Conservation (phyloP, 495 filamentous ascomycete genomes). For the Penicillium samsonianum region DNA sequence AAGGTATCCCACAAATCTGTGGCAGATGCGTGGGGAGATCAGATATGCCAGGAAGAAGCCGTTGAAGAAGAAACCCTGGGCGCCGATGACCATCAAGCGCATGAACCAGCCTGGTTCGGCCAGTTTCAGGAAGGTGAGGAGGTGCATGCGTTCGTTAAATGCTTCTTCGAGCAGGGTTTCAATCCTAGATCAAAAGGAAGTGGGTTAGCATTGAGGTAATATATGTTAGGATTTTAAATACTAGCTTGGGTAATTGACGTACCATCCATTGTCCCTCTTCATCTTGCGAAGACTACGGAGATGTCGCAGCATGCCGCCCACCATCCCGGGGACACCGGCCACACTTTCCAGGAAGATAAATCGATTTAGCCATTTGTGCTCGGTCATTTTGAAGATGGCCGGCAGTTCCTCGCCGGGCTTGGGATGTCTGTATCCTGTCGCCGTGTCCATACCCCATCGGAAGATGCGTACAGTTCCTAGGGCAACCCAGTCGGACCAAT, state of each 20-base stretch:
- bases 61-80: slow-evolving; percentile 92
- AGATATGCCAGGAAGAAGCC: slow-evolving; percentile 88
- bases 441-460: slow-evolving; percentile 66
- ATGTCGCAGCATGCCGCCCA: slow-evolving; percentile 90
- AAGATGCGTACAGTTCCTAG: slow-evolving; percentile 61
- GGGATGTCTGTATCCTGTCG: slow-evolving; percentile 72
- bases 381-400: slow-evolving; percentile 62
- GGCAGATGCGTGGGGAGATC: slow-evolving; percentile 82
- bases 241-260: slow-evolving; percentile 13
- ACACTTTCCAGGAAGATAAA: slow-evolving; percentile 94
- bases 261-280: slow-evolving; percentile 94
- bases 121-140: slow-evolving; percentile 92
- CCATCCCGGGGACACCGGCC: slow-evolving; percentile 95
- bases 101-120: slow-evolving; percentile 88
- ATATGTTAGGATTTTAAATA: background rate
- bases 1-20: slow-evolving; percentile 95
- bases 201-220: slow-evolving; percentile 2
- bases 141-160: slow-evolving; percentile 96
- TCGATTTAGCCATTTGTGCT: slow-evolving; percentile 76
- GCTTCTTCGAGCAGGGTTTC: slow-evolving; percentile 92
- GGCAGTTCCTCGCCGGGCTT: slow-evolving; percentile 44
- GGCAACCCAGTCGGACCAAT: slow-evolving; percentile 69
- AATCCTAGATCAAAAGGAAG: slow-evolving; percentile 55
- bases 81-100: slow-evolving; percentile 80
- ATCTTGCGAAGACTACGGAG: slow-evolving; percentile 78